Percentiles rank a stretch among this genome's conserved stretches.
phyloP scores from a whole-genome alignment of 139 green algal species.

The Medakamo hakoo region DNA sequence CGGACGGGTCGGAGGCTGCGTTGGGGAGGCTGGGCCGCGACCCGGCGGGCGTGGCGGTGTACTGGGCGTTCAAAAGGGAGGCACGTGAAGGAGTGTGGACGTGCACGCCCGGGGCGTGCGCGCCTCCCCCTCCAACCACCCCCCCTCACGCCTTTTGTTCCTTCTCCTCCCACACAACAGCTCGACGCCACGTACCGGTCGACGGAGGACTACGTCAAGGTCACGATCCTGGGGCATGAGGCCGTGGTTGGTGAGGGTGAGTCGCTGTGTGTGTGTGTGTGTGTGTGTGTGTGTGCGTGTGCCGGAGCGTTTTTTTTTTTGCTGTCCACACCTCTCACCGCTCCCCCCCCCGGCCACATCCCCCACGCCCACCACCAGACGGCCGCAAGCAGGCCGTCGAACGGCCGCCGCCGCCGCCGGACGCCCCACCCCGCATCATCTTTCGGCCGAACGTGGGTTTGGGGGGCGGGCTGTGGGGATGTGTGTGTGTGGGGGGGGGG shows the following conservation, averaged over 20 bases:
- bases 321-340: no score
- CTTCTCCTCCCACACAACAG: no score
- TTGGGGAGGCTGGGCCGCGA: neutral
- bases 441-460: neutral
- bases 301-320: no score
- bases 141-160: neutral
- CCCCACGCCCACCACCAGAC: neutral
- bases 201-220: neutral
- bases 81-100: neutral
- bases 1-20: neutral
- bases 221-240: neutral
- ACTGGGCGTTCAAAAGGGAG: neutral
- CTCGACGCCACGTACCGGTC: neutral
- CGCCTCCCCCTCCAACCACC: neutral
- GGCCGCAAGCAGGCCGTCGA: neutral
- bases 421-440: neutral
- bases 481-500: neutral
- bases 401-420: neutral
- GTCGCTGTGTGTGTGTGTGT: neutral
- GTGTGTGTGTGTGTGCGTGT: neutral
- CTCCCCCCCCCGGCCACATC: neutral
- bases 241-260: neutral
- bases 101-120: neutral
- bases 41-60: neutral
- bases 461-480: neutral